Evolutionary conservation across 2,329 filamentous ascomycete genomes (phyloP).

Genomic region (Mollisia scopiformis): DNA sequence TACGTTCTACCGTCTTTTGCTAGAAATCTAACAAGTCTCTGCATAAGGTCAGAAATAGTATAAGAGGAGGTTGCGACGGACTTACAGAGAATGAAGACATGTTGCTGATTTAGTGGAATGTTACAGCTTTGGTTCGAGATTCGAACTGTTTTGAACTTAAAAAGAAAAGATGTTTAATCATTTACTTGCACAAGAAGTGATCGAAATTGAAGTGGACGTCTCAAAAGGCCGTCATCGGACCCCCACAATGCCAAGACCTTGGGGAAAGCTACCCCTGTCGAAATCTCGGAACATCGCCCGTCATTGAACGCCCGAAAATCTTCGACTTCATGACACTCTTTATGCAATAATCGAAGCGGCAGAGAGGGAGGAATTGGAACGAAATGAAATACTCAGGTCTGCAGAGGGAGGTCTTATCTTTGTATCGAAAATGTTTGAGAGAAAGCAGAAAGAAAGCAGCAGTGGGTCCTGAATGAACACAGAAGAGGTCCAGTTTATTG

Average conservation of each 20-base stretch:
- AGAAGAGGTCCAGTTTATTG: slow-evolving; percentile 7
- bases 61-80: slow-evolving; percentile 1
- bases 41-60: neutral
- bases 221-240: slow-evolving; percentile 9
- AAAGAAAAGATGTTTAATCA: too few species aligned
- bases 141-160: neutral
- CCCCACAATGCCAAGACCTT: slow-evolving; percentile 6
- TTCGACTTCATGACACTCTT: slow-evolving; percentile 10
- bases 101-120: too few species aligned
- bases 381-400: slow-evolving; percentile 73
- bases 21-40: slow-evolving; percentile 76
- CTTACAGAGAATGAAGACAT: slow-evolving; percentile 53
- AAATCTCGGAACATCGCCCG: slow-evolving; percentile 15
- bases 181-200: too few species aligned
- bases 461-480: slow-evolving; percentile 48
- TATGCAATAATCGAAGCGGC: neutral
- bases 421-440: slow-evolving; percentile 86
- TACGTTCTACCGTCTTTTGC: slow-evolving; percentile 70
- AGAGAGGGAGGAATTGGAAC: neutral
- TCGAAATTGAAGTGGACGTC: slow-evolving; percentile 8
- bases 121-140: too few species aligned
- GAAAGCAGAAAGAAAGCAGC: slow-evolving; percentile 79
- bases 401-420: slow-evolving; percentile 83
- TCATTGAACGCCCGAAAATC: slow-evolving; percentile 25
- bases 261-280: slow-evolving; percentile 22